These are phyloP conservation scores for Chara braunii DNA, from an alignment of 139 green algal species.

Conservation along the genomic window DNA sequence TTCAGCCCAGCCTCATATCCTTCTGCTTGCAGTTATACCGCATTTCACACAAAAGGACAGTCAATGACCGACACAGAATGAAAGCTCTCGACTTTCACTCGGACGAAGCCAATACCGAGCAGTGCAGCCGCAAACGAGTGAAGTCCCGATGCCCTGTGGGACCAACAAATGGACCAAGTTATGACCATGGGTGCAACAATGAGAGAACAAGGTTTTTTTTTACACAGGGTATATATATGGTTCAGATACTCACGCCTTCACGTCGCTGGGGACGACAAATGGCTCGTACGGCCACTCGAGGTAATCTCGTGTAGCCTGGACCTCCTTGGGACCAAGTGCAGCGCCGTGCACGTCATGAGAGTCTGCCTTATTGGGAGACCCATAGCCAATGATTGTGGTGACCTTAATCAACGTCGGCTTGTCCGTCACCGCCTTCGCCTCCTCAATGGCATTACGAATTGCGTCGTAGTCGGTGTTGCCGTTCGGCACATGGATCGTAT, in stretches of 20 bases:
- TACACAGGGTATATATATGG: constrained; percentile 51
- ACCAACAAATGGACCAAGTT: too few species aligned
- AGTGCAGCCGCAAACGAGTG: too few species aligned
- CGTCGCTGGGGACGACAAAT: constrained; percentile 86
- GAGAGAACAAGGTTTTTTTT: constrained; percentile 49
- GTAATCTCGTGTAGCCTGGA: constrained; percentile 81
- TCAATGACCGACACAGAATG: too few species aligned
- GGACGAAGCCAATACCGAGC: too few species aligned
- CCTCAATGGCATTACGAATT: constrained; percentile 70
- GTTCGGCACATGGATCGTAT: constrained; percentile 61
- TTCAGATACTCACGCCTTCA: constrained; percentile 53
- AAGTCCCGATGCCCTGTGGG: too few species aligned
- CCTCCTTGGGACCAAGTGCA: constrained; percentile 88
- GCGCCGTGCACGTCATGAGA: constrained; percentile 89
- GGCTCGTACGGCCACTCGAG: constrained; percentile 86
- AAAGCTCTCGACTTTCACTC: too few species aligned
- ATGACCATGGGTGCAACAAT: constrained; percentile 82
- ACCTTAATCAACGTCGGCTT: constrained; percentile 86
- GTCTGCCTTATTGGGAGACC: constrained; percentile 96
- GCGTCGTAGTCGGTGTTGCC: constrained; percentile 90
- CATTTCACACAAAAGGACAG: too few species aligned
- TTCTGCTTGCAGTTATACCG: too few species aligned
- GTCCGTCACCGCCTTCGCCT: constrained; percentile 80
- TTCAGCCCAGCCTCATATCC: too few species aligned
- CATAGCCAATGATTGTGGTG: constrained; percentile 90